Base-by-base conservation (phyloP, 306 rosid genomes). In the Trifolium subterraneum region DNA sequence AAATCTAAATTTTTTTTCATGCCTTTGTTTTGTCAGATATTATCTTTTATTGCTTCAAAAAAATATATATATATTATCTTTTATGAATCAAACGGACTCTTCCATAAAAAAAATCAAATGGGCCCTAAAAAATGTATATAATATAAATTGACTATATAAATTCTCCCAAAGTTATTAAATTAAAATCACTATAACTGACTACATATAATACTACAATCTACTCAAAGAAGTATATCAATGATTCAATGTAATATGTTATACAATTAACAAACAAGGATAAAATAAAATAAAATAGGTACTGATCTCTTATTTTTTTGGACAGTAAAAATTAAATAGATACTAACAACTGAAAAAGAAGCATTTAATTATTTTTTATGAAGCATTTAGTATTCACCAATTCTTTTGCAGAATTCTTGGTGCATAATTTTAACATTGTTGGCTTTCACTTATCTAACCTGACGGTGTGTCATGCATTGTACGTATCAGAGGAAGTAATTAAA, bases 381-480 rank as follows among this genome's bases (percentile, higher is more conserved):
- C 39, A 61, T 69, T 77, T 52, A 56, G 25, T 56, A 22, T 56
- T 11, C 63, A 56, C 63, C 63, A 5, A 11, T 23, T 56, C 5
- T 22, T 23, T 23, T 56, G 9, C 63, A 56, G 63, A 56, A 22
- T 2, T 55, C 2, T 23, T 56, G 16, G 63, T 23, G 31, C 7
- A 56, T 11, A 55, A 0, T 20, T 4, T 55, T 55, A 55, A 20
- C 12, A 10, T 19, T 52, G 23, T 52, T 18, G 25, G 25, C 2
- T 52, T 56, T 56, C 8, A 56, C 8, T 11, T 56, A 56, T 11
- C 63, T 22, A 22, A 55, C 8, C 31, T 22, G 15, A 55, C 31
- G 5, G 54, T 48, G 54, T n/a, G 54, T n/a, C 63, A 56, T 56
- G 63, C 63, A 56, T 11, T 23, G 15, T 36, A 36, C 39, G 35